phyloP scores from a whole-genome alignment of 148 eudicot genomes.

The Tetragonia tetragonoides region DNA sequence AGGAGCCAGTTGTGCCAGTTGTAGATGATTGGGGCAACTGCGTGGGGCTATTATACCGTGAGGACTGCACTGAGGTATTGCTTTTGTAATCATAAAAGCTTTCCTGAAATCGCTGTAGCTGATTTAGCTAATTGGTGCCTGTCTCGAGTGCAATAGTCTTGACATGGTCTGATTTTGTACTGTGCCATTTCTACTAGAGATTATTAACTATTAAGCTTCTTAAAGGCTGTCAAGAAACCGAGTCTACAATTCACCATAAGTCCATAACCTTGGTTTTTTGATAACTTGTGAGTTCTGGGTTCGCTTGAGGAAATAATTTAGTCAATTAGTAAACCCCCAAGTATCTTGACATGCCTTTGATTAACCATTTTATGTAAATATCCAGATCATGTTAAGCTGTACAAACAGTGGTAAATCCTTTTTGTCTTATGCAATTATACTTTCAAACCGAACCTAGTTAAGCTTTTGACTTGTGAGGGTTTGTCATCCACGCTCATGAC shows the following conservation, averaged over 20 bases:
- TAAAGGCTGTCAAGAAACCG: too few relatives aligned
- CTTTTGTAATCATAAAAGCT: slow-evolving; percentile 7
- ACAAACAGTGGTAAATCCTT: not conserved
- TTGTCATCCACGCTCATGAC: too few relatives aligned
- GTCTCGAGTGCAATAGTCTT: too few relatives aligned
- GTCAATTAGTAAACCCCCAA: not conserved
- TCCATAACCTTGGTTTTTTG: not conserved
- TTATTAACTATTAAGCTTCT: too few relatives aligned
- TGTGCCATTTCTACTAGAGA: too few relatives aligned
- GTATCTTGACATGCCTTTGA: not conserved
- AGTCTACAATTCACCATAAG: too few relatives aligned
- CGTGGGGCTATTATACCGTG: slow-evolving; percentile 57
- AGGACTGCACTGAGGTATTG: slow-evolving; percentile 61
- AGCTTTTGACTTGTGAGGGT: too few relatives aligned
- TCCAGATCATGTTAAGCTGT: not conserved
- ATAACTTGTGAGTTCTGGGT: not conserved
- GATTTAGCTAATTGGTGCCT: not conserved
- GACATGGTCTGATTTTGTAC: not conserved
- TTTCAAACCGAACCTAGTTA: not conserved
- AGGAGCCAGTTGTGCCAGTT: slow-evolving; percentile 52
- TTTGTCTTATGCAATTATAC: not conserved
- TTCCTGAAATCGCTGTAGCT: not conserved
- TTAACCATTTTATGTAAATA: not conserved
- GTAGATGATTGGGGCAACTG: slow-evolving; percentile 72
- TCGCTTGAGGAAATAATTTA: not conserved